Conservation (phyloP, 441 rosid genomes). For the Adansonia grandidieri region DNA sequence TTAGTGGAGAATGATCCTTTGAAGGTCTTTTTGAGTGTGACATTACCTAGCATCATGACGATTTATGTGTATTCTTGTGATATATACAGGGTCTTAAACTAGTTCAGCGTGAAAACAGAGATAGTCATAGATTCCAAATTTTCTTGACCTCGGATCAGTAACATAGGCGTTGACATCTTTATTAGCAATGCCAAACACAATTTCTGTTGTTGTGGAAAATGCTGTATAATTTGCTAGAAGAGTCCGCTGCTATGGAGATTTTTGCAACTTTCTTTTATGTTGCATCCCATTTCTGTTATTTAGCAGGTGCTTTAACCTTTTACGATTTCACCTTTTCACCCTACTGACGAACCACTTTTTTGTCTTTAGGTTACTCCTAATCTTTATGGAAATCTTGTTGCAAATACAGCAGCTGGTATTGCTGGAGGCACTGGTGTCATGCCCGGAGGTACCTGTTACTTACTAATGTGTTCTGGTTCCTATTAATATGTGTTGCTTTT, state of each 20-base stretch:
- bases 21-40: background rate
- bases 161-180: background rate
- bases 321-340: background rate
- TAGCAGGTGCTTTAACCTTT: background rate
- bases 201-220: background rate
- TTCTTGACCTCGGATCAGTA: background rate
- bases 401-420: conserved; percentile 98
- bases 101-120: background rate
- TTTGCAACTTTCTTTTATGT: background rate
- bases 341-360: background rate
- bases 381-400: conserved; percentile 93
- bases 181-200: background rate
- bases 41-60: background rate
- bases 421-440: conserved; percentile 99
- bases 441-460: conserved; percentile 88
- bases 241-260: background rate
- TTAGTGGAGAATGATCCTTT: background rate
- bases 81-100: background rate
- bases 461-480: background rate
- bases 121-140: background rate
- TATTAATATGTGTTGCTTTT: background rate
- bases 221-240: background rate
- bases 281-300: background rate
- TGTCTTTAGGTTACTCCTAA: conserved; percentile 85
- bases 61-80: background rate